A percentile compares a stretch with the other conserved stretches of the same genome.
Conservation (phyloP, 1,139 yeast species). For the Tardiomyces blankii region DNA sequence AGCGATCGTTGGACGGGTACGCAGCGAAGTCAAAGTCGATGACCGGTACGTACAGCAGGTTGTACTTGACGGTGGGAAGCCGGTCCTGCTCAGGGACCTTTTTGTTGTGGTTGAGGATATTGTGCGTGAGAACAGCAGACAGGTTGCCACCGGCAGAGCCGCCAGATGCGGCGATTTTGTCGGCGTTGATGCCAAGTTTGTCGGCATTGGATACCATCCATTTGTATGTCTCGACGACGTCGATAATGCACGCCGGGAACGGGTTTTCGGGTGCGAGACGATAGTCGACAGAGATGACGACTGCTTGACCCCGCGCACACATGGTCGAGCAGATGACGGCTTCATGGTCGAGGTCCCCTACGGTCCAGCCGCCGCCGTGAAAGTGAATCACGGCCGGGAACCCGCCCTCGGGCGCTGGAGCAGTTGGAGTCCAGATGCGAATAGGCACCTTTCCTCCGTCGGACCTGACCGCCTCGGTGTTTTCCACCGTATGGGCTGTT, state of each 20-base stretch:
- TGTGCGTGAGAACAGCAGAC: neutral
- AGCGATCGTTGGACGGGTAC: neutral
- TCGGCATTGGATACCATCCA: neutral
- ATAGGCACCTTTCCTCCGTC: neutral
- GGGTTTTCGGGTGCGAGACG: slow-evolving; percentile 40
- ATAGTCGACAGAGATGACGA: slow-evolving; percentile 23
- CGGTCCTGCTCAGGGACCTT: neutral
- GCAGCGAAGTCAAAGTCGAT: neutral
- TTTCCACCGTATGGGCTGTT: neutral
- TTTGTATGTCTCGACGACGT: slow-evolving; percentile 31
- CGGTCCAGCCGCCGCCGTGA: slow-evolving; percentile 29
- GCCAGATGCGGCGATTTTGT: neutral
- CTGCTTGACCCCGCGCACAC: slow-evolving; percentile 21
- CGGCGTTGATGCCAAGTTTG: neutral
- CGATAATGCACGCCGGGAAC: slow-evolving; percentile 40
- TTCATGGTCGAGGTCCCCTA: slow-evolving; percentile 25
- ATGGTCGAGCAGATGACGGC: slow-evolving; percentile 16
- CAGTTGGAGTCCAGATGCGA: neutral
- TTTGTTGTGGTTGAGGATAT: neutral
- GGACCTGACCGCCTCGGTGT: neutral
- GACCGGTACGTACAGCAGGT: neutral
- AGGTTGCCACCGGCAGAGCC: slow-evolving; percentile 1
- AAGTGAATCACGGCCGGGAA: slow-evolving; percentile 14
- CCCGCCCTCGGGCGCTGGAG: neutral
- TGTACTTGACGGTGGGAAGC: neutral